A percentile compares a stretch with the other conserved stretches of the same genome.
phyloP scores from a whole-genome alignment of 257 asterid genomes.

The Misopates orontium region DNA sequence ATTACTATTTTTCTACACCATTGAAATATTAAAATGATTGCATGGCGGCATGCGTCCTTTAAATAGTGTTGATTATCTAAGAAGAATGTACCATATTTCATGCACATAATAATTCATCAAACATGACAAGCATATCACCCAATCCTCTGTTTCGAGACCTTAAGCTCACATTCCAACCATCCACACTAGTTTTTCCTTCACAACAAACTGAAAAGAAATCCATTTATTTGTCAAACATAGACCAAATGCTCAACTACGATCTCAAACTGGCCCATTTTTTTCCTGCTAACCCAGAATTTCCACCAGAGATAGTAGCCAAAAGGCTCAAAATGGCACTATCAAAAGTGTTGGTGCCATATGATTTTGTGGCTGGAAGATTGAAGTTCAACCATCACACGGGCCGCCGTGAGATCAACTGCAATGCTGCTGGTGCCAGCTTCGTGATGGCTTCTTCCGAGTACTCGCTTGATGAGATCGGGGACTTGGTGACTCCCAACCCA shows the following conservation, averaged over 20 bases:
- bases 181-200: conserved; percentile 33
- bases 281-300: conserved; percentile 29
- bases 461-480: conserved; percentile 38
- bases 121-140: neutral
- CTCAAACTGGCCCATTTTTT: conserved; percentile 46
- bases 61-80: too few species aligned
- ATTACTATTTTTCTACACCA: too few species aligned
- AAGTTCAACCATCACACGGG: conserved; percentile 30
- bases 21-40: too few species aligned
- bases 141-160: conserved; percentile 32
- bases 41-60: too few species aligned
- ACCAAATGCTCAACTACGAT: conserved; percentile 38
- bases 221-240: conserved; percentile 42
- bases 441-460: conserved; percentile 41
- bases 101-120: too few species aligned
- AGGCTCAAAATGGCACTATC: conserved; percentile 30
- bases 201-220: conserved; percentile 28
- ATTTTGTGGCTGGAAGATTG: conserved; percentile 46
- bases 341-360: conserved; percentile 36
- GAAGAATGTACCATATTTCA: too few species aligned
- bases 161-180: conserved; percentile 35
- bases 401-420: conserved; percentile 43
- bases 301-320: conserved; percentile 30
- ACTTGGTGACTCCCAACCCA: conserved; percentile 45
- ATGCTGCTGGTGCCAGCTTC: conserved; percentile 36